phyloP scores from a whole-genome alignment of 768 basidiomycete genomes.

The Pisolithus tinctorius region DNA sequence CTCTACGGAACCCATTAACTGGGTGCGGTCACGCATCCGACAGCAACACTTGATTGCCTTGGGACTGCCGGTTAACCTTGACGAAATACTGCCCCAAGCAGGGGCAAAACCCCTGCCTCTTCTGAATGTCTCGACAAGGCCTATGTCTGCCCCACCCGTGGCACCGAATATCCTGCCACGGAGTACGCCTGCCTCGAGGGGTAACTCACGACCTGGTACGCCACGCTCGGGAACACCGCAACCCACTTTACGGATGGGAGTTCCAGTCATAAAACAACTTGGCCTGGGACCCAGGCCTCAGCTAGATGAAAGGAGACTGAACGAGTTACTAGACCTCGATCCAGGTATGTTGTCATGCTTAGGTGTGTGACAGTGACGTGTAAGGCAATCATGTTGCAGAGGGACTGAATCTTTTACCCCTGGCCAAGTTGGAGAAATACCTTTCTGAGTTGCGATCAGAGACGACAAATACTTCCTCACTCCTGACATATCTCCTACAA shows the following conservation, averaged over 20 bases:
- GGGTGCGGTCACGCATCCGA: constrained; percentile 88
- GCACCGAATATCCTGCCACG: constrained; percentile 34
- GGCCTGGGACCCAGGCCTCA: constrained; percentile 74
- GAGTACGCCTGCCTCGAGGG: constrained; percentile 28
- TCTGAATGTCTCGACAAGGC: constrained; percentile 76
- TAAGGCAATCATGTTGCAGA: constrained; percentile 37
- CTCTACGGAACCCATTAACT: constrained; percentile 80
- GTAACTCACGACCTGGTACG: constrained; percentile 48
- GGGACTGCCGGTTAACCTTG: constrained; percentile 91
- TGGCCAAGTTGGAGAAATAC: constrained; percentile 57
- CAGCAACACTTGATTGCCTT: constrained; percentile 86
- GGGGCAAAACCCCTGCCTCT: constrained; percentile 65
- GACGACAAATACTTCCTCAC: constrained; percentile 66
- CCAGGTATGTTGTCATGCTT: constrained; percentile 43
- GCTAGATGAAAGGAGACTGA: constrained; percentile 60
- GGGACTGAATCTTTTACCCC: constrained; percentile 62
- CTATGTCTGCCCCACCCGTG: constrained; percentile 73
- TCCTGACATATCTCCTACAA: constrained; percentile 80
- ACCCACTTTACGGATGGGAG: constrained; percentile 29
- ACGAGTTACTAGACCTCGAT: constrained; percentile 57
- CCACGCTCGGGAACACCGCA: constrained; percentile 39
- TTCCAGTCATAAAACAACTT: constrained; percentile 29
- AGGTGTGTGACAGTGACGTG: not conserved
- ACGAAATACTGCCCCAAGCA: constrained; percentile 76
- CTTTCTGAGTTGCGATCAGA: constrained; percentile 63